These are phyloP conservation scores for Coemansia asiatica DNA, from an alignment of 192 early-diverging fungal species.

Conservation along the genomic window DNA sequence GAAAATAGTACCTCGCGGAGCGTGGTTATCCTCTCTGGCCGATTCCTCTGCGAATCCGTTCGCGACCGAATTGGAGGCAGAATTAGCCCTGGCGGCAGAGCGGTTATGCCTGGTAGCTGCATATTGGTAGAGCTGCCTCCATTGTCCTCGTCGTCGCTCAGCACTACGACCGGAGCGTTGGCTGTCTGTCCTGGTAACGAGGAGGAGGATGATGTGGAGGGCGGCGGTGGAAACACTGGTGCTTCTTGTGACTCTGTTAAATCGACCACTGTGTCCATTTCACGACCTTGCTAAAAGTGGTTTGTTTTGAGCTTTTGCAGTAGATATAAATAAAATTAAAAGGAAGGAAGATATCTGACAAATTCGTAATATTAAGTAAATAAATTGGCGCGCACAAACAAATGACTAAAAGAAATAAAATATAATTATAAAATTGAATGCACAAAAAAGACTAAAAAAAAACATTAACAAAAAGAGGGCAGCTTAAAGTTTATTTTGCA, in stretches of 20 bases:
- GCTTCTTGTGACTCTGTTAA: slow-evolving; percentile 32
- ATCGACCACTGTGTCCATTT: slow-evolving; percentile 37
- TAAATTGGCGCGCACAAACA: too few relatives aligned
- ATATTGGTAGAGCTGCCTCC: background rate
- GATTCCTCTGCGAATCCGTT: background rate
- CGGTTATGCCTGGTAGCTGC: background rate
- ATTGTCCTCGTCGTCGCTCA: slow-evolving; percentile 37
- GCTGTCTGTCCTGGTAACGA: background rate
- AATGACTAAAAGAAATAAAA: too few relatives aligned
- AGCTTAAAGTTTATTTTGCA: too few relatives aligned
- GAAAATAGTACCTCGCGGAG: slow-evolving; percentile 33
- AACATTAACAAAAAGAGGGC: too few relatives aligned
- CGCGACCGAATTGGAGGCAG: background rate
- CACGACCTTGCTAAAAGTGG: too few relatives aligned
- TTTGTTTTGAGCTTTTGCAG: too few relatives aligned
- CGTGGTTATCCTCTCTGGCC: slow-evolving; percentile 40
- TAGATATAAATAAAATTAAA: too few relatives aligned
- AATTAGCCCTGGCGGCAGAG: background rate
- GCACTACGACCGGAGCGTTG: slow-evolving; percentile 18
- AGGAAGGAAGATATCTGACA: too few relatives aligned
- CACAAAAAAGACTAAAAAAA: too few relatives aligned
- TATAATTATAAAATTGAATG: too few relatives aligned
- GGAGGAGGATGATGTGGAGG: background rate
- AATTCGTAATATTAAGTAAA: too few relatives aligned
- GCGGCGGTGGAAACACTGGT: background rate